These are phyloP conservation scores for Komagataella pseudopastoris DNA, from an alignment of 805 yeast species.

Conservation along the genomic window DNA sequence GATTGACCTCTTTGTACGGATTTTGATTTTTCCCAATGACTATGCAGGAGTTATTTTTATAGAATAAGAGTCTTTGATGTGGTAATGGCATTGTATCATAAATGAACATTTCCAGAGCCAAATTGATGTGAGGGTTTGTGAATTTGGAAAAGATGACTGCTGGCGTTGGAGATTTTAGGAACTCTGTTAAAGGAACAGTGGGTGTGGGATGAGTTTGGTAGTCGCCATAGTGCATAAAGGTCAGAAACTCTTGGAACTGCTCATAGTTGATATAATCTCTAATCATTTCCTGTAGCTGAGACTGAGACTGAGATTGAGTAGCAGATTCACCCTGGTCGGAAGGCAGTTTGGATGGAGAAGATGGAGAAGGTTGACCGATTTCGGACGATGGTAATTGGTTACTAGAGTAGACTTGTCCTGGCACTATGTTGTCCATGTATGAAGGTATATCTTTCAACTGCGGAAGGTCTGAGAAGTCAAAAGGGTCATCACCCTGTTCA, in stretches of 20 bases:
- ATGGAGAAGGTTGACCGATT: background rate
- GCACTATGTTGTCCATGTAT: background rate
- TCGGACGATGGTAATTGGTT: background rate
- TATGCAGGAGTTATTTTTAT: slow-evolving; percentile 73
- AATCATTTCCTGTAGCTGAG: background rate
- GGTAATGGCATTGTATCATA: slow-evolving; percentile 48
- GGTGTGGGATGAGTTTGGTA: background rate
- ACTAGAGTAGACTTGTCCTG: background rate
- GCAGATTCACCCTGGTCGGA: background rate
- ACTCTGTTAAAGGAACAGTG: background rate
- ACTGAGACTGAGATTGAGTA: background rate
- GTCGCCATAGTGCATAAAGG: slow-evolving; percentile 2
- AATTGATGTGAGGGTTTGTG: slow-evolving; percentile 56
- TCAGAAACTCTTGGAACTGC: background rate
- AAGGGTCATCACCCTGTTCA: slow-evolving; percentile 6
- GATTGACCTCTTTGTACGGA: slow-evolving; percentile 77
- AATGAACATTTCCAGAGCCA: slow-evolving; percentile 72
- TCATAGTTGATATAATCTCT: background rate
- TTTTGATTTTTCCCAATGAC: slow-evolving; percentile 94
- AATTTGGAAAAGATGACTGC: slow-evolving; percentile 45
- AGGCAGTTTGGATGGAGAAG: background rate
- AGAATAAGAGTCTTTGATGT: slow-evolving; percentile 44
- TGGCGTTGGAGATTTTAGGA: slow-evolving; percentile 18
- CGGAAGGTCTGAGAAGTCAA: slow-evolving; percentile 13
- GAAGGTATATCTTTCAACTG: slow-evolving; percentile 2